Percentiles rank a stretch among this genome's conserved stretches.
Evolutionary conservation across 2,329 filamentous ascomycete species (phyloP).

Genomic region (Rugonectria rugulosa): DNA sequence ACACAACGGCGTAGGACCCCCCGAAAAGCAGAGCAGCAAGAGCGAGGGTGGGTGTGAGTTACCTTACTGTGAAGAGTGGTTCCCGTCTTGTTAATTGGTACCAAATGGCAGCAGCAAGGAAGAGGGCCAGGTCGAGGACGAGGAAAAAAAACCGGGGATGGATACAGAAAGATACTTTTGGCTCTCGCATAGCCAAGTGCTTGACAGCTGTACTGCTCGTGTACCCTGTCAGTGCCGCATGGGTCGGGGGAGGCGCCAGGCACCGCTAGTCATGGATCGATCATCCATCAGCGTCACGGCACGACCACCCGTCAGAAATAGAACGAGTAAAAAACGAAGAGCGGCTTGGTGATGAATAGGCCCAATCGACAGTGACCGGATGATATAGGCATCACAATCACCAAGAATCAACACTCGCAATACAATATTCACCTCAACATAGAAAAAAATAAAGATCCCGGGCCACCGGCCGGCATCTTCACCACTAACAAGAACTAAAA

Average conservation of each 20-base stretch:
- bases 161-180: not conserved
- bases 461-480: conserved; percentile 8
- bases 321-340: not conserved
- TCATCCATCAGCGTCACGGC: conserved; percentile 19
- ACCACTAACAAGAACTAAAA: conserved; percentile 9
- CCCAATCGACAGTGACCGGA: not conserved
- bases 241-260: conserved; percentile 12
- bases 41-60: conserved; percentile 19
- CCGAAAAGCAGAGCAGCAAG: conserved; percentile 38
- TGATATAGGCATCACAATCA: not conserved
- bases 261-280: conserved; percentile 21
- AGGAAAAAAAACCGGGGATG: conserved; percentile 16
- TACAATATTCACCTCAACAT: not conserved
- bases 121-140: conserved; percentile 1
- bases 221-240: conserved; percentile 8
- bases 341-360: not conserved
- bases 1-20: conserved; percentile 38
- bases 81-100: conserved; percentile 14
- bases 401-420: not conserved
- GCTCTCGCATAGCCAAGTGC: not conserved
- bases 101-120: conserved; percentile 11
- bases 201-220: not conserved
- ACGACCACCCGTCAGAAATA: conserved; percentile 5
- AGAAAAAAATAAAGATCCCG: conserved; percentile 9
- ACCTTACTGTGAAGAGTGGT: conserved; percentile 8